phyloP scores from a whole-genome alignment of 495 filamentous ascomycete species.

The Penicillium mononematosum region DNA sequence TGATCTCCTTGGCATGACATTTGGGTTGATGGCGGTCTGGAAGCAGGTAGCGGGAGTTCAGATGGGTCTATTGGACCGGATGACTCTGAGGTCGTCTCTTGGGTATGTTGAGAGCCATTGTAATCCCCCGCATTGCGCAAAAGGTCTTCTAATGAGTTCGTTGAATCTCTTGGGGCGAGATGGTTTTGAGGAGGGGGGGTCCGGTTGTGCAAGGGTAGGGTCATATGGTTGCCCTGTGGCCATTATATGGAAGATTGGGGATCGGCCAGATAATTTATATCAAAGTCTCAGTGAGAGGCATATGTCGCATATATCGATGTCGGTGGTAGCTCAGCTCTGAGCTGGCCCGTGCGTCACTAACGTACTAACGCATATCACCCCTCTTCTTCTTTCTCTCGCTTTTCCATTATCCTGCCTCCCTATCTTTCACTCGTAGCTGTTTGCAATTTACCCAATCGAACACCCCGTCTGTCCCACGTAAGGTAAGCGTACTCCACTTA shows the following conservation, averaged over 20 bases:
- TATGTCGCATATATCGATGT: background rate
- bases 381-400: too few relatives aligned
- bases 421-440: too few relatives aligned
- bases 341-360: too few relatives aligned
- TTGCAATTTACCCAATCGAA: too few relatives aligned
- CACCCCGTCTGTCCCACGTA: too few relatives aligned
- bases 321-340: too few relatives aligned
- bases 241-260: background rate
- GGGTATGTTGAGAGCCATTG: background rate
- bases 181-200: background rate
- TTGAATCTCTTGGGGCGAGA: background rate
- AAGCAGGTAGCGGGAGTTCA: background rate
- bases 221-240: background rate
- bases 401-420: too few relatives aligned
- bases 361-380: too few relatives aligned
- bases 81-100: background rate
- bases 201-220: background rate
- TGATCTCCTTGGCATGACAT: background rate
- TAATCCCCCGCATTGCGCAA: background rate
- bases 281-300: background rate
- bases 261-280: background rate
- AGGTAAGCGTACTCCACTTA: too few relatives aligned
- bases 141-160: background rate
- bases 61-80: background rate
- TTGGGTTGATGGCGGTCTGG: background rate